A percentile compares a stretch with the other conserved stretches of the same genome.
These are phyloP conservation scores for Peniophora sp. DNA, from an alignment of 1,284 basidiomycete genomes.

Conservation along the genomic window DNA sequence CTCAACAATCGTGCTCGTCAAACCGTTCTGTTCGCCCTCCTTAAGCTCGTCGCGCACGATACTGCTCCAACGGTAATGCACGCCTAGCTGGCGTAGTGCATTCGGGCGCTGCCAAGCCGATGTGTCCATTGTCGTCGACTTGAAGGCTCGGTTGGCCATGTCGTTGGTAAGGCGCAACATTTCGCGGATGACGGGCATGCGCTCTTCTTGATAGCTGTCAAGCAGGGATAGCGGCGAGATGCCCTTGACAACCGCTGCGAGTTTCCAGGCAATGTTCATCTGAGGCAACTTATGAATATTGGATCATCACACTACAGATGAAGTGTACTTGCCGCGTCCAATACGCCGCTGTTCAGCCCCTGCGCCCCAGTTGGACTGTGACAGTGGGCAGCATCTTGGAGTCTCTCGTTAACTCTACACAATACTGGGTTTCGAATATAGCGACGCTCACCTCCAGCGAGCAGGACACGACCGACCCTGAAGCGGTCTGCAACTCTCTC, in stretches of 20 bases:
- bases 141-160: conserved; percentile 13
- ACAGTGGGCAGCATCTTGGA: conserved; percentile 11
- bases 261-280: conserved; percentile 20
- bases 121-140: neutral
- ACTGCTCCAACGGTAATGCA: conserved; percentile 40
- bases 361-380: conserved; percentile 12
- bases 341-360: conserved; percentile 11
- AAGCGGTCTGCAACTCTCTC: neutral
- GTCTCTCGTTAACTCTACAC: neutral
- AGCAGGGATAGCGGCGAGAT: conserved; percentile 11
- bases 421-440: neutral
- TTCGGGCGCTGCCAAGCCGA: conserved; percentile 9
- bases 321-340: conserved; percentile 9
- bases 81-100: conserved; percentile 30
- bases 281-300: conserved; percentile 1
- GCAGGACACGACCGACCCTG: neutral
- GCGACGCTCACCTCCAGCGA: neutral
- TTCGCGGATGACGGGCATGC: conserved; percentile 16
- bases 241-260: conserved; percentile 14
- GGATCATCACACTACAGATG: neutral
- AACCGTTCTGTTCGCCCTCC: conserved; percentile 12
- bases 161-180: conserved; percentile 14
- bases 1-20: conserved; percentile 2
- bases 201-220: conserved; percentile 16
- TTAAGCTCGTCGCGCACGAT: conserved; percentile 31